Evolutionary conservation across 2,329 filamentous ascomycete genomes (phyloP).

Genomic region (Cercospora brassicicola): DNA sequence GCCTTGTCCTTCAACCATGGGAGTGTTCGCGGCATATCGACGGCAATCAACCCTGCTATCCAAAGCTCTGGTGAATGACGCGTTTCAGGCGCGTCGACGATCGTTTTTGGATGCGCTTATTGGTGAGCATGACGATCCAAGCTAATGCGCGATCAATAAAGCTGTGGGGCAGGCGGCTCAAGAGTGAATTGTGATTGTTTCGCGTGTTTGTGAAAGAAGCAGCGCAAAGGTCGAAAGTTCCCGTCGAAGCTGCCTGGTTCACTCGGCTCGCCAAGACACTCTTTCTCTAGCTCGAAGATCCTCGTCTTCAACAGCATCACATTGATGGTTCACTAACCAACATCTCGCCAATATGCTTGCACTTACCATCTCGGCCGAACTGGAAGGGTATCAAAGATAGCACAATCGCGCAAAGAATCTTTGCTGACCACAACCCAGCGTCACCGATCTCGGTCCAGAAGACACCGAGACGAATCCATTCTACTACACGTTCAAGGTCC

Average conservation of each 20-base stretch:
- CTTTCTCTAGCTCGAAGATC: conserved; percentile 2
- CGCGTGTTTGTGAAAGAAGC: neutral
- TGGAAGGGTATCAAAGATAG: conserved; percentile 59
- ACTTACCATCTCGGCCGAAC: conserved; percentile 66
- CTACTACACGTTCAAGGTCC: conserved; percentile 96
- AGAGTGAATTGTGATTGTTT: neutral
- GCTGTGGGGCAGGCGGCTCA: neutral
- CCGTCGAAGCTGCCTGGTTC: conserved; percentile 3
- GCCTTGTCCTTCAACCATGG: conserved; percentile 36
- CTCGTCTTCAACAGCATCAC: conserved; percentile 6
- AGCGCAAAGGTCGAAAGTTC: neutral
- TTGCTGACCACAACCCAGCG: conserved; percentile 54
- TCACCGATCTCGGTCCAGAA: conserved; percentile 82
- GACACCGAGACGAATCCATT: conserved; percentile 82
- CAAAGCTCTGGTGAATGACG: conserved; percentile 18
- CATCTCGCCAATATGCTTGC: conserved; percentile 59
- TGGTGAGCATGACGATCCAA: conserved; percentile 7
- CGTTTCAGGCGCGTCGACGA: conserved; percentile 22
- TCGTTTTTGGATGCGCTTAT: neutral
- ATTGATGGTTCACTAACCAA: conserved; percentile 10
- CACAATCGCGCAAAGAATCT: neutral
- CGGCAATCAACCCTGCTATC: neutral
- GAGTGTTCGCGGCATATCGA: conserved; percentile 38
- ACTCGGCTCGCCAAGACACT: neutral
- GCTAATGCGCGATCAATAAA: neutral